A percentile compares a stretch with the other conserved stretches of the same genome.
phyloP scores from a whole-genome alignment of 169 alveolate genomes.

The Cryptosporidium tyzzeri region DNA sequence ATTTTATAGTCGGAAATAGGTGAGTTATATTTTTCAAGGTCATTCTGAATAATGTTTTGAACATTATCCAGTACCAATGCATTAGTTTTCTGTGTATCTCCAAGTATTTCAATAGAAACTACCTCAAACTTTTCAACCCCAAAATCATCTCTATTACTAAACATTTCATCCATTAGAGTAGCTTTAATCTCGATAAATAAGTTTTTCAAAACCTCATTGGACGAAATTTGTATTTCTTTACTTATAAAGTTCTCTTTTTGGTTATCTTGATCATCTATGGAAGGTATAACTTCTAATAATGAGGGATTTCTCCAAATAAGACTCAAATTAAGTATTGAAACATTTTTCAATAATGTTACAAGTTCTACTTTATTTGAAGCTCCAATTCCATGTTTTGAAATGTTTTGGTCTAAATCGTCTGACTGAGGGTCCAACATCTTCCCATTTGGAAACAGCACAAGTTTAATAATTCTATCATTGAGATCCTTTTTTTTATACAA shows the following conservation, averaged over 20 bases:
- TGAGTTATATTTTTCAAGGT: background rate
- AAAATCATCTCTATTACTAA: background rate
- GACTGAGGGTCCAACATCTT: slow-evolving; percentile 3
- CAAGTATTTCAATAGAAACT: background rate
- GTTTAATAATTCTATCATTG: background rate
- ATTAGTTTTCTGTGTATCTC: background rate
- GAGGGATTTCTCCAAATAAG: slow-evolving; percentile 61
- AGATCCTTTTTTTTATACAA: slow-evolving; percentile 7
- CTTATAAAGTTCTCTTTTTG: background rate
- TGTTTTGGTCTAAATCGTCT: background rate
- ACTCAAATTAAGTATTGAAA: background rate
- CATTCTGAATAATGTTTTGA: slow-evolving; percentile 17
- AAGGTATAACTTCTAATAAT: slow-evolving; percentile 8
- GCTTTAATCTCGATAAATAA: background rate
- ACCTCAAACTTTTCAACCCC: slow-evolving; percentile 41
- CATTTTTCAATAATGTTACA: background rate
- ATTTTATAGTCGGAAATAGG: background rate
- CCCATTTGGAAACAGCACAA: slow-evolving; percentile 31
- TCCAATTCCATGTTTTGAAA: slow-evolving; percentile 14
- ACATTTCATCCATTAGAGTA: background rate
- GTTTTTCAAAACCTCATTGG: background rate
- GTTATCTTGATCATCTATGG: slow-evolving; percentile 1
- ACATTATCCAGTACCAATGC: background rate
- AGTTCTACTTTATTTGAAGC: background rate
- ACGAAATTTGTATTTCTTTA: slow-evolving; percentile 1